Base-by-base conservation (phyloP, 257 asterid species). In the Phtheirospermum japonicum region DNA sequence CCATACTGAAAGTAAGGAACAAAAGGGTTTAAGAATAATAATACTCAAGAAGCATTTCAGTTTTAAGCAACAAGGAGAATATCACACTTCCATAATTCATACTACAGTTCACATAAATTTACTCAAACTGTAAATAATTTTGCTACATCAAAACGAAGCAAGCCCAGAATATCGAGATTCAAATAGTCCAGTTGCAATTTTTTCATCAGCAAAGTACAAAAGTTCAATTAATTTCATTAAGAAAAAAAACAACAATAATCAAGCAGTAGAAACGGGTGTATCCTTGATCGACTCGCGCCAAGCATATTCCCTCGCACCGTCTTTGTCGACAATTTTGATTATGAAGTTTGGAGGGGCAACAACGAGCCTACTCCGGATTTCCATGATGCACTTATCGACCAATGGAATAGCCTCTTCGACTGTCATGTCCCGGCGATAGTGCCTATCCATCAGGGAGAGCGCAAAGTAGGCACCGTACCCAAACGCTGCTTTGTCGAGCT, bases 391-490 rank as follows among this genome's bases (percentile, higher is more conserved):
- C 76, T 92, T 83, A 55, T 92, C 98, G 1, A 82, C 96, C 75
- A 90, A 73, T 48, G 80, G 92, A 36, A 87, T 68, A 9, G 99
- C 99, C 74, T 89, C 96, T 40, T 93, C 96, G 0, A 89, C 76
- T 0, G 83, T 78, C 99, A 93, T 93, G 80, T 90, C 97, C 36
- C 60, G 66, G 13, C 81, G 90, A 75, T 85, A 87, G 83, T 85
- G 84, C 77, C 97, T 77, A 56, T 93, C 99, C 99, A 93, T 89
- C 88, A 81, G 75, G 75, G 97, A 68, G 28, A 83, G 95, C 0
- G 98, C 88, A 71, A 92, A 92, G 72, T 89, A 92, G 60, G 98
- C 74, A 1, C 98, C 97, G 18, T 92, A 92, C 16, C 98, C 98
- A 59, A 92, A 86, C 9, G 98, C 98, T 4, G 94, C 90, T 75